Conservation (phyloP, 2,329 filamentous ascomycete genomes). For the Aciculosporium take region DNA sequence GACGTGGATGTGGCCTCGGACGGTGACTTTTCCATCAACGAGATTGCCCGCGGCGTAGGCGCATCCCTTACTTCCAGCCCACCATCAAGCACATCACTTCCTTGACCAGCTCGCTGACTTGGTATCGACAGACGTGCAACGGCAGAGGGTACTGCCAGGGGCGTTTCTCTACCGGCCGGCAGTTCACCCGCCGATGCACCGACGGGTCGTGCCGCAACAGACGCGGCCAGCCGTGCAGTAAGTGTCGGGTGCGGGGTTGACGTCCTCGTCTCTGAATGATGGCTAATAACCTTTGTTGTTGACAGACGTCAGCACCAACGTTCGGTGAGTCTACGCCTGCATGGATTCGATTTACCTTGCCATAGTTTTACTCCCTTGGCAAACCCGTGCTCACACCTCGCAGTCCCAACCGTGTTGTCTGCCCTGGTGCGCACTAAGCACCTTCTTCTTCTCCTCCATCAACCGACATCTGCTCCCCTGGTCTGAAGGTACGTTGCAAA, state of each 20-base stretch:
- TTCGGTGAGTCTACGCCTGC: conserved; percentile 2
- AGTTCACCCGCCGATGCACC: not conserved
- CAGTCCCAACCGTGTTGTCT: conserved; percentile 2
- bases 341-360: no score
- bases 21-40: not conserved
- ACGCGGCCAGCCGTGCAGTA: not conserved
- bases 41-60: conserved; percentile 1
- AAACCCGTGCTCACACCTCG: no score
- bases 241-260: no score
- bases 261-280: no score
- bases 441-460: not conserved
- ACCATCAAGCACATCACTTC: no score
- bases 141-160: not conserved
- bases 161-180: not conserved
- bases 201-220: conserved; percentile 1
- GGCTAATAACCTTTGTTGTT: not conserved
- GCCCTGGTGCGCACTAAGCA: conserved; percentile 1
- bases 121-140: not conserved
- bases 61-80: not conserved
- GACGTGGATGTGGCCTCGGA: no score
- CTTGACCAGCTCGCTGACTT: no score
- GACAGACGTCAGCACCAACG: conserved; percentile 1
- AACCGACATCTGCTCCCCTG: no score
- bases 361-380: no score
- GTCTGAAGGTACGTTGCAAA: no score